Evolutionary conservation across 352 stramenopile species (phyloP).

Genomic region (Globisporangium uncinulatum): DNA sequence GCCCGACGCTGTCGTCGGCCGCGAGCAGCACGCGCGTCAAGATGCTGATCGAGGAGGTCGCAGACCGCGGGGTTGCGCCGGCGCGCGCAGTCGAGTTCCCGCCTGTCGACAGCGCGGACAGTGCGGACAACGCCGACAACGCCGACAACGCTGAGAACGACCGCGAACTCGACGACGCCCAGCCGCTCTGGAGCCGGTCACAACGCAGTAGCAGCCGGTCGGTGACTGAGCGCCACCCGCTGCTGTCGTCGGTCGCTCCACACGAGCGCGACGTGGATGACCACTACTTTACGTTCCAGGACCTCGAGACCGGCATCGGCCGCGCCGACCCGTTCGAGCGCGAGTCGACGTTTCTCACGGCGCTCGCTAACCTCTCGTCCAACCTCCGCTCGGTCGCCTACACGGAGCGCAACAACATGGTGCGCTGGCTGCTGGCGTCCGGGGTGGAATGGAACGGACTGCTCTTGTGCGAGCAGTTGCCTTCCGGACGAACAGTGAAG

Average conservation of each 20-base stretch:
- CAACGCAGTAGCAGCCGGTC: not conserved
- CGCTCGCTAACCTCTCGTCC: conserved; percentile 68
- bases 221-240: conserved; percentile 11
- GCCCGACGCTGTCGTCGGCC: conserved; percentile 46
- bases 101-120: not conserved
- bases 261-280: conserved; percentile 54
- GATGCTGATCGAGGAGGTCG: conserved; percentile 78
- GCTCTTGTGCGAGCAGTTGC: no score
- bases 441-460: not conserved
- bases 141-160: conserved; percentile 9
- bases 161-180: conserved; percentile 13
- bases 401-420: conserved; percentile 58
- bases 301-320: conserved; percentile 35
- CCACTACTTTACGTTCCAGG: conserved; percentile 62
- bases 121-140: conserved; percentile 10
- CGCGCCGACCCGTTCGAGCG: conserved; percentile 55
- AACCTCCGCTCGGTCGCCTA: conserved; percentile 61
- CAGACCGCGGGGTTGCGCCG: conserved; percentile 40
- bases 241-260: conserved; percentile 16
- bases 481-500: no score
- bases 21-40: conserved; percentile 54
- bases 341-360: conserved; percentile 59
- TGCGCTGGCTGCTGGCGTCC: conserved; percentile 14
- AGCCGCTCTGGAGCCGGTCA: not conserved
- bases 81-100: conserved; percentile 38